These are phyloP conservation scores for Dioscorea zingiberensis DNA, from an alignment of 106 monocot species.

Conservation along the genomic window DNA sequence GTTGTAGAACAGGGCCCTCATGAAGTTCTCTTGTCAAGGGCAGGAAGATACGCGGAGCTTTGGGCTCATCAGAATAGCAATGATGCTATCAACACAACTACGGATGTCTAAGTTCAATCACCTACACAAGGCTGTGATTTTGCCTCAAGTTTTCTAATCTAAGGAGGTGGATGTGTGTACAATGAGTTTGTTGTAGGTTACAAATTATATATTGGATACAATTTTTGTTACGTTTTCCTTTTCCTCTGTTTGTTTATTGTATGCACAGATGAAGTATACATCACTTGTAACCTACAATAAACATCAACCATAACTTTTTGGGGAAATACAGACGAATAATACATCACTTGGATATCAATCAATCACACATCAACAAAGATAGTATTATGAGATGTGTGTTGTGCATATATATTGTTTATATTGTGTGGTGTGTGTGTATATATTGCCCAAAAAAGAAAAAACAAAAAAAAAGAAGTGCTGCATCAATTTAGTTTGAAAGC, in stretches of 20 bases:
- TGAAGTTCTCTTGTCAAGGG: constrained; percentile 73
- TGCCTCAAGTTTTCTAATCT: background rate
- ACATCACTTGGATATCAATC: too few species aligned
- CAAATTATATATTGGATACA: background rate
- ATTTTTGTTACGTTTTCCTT: background rate
- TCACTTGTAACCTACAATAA: too few species aligned
- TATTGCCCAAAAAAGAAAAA: too few species aligned
- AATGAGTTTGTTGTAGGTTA: background rate
- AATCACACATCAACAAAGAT: too few species aligned
- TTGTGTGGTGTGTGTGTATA: too few species aligned
- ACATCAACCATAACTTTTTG: too few species aligned
- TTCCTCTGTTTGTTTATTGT: background rate
- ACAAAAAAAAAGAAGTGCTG: too few species aligned
- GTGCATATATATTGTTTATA: too few species aligned
- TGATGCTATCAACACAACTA: constrained; percentile 34
- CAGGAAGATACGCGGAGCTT: constrained; percentile 84
- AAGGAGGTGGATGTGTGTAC: background rate
- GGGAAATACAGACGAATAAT: too few species aligned
- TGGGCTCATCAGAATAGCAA: constrained; percentile 90
- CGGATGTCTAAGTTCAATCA: constrained; percentile 3
- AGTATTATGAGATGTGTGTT: too few species aligned
- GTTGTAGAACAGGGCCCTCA: constrained; percentile 92
- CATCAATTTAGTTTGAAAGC: background rate
- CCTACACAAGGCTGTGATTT: constrained; percentile 24
- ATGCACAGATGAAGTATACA: too few species aligned